phyloP scores from a whole-genome alignment of 2,329 filamentous ascomycete genomes.

The Colletotrichum liaoningense region DNA sequence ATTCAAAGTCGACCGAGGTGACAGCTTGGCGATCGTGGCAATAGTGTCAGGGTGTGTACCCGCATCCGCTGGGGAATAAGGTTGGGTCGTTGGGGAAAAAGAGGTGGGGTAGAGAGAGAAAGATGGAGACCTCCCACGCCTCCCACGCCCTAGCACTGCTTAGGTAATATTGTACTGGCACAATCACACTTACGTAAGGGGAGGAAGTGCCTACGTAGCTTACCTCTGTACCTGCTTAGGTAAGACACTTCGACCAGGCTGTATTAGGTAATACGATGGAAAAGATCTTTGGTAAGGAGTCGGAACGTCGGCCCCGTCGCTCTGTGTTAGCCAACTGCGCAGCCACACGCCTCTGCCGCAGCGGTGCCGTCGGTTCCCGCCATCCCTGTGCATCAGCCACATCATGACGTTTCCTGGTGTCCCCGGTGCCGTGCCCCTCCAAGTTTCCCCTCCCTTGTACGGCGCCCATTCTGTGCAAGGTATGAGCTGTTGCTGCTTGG shows the following conservation, averaged over 20 bases:
- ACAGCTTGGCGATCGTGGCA: neutral
- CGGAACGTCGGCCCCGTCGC: too few species aligned
- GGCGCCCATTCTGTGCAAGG: neutral
- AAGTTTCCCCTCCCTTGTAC: slow-evolving; percentile 10
- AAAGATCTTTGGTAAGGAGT: neutral
- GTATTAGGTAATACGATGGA: neutral
- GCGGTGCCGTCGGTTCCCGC: neutral
- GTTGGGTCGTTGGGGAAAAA: neutral
- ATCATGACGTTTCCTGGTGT: slow-evolving; percentile 19
- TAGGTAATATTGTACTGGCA: too few species aligned
- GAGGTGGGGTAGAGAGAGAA: neutral
- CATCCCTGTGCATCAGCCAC: slow-evolving; percentile 11
- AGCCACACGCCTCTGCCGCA: slow-evolving; percentile 8
- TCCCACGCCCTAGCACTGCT: neutral
- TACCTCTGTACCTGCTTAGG: too few species aligned
- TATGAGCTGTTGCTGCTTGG: neutral
- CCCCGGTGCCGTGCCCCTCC: slow-evolving; percentile 13
- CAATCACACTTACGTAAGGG: too few species aligned
- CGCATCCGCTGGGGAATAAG: neutral
- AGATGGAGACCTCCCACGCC: neutral
- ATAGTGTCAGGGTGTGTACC: neutral
- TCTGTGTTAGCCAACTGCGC: neutral
- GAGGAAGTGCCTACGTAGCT: too few species aligned
- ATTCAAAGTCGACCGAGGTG: neutral
- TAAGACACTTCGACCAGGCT: accelerated